Conservation (phyloP, 2,329 filamentous ascomycete genomes). For the Colletotrichum falcatum region DNA sequence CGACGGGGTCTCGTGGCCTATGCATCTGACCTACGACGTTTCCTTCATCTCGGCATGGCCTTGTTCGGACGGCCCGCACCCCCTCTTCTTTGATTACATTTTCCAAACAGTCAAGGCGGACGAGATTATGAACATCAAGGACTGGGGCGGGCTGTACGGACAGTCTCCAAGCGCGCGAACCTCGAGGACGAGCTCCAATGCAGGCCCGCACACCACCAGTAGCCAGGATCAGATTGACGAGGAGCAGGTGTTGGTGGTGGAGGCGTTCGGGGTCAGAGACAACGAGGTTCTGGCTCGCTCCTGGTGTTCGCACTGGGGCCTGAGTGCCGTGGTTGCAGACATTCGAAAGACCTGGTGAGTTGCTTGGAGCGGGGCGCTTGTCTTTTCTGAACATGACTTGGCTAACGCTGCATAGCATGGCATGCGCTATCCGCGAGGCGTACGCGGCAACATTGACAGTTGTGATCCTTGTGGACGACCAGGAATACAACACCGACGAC, state of each 20-base stretch:
- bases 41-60: constrained; percentile 75
- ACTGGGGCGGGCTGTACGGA: constrained; percentile 69
- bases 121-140: constrained; percentile 72
- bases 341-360: constrained; percentile 74
- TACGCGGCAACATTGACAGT: constrained; percentile 80
- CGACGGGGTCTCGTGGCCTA: constrained; percentile 71
- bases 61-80: constrained; percentile 73
- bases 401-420: constrained; percentile 62
- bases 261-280: constrained; percentile 78
- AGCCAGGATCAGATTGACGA: constrained; percentile 61
- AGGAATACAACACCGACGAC: constrained; percentile 34
- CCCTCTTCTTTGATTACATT: constrained; percentile 78
- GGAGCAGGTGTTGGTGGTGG: constrained; percentile 77
- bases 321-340: constrained; percentile 78
- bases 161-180: constrained; percentile 46
- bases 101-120: constrained; percentile 71
- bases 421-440: constrained; percentile 80
- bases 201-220: constrained; percentile 43
- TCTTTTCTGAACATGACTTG: neutral
- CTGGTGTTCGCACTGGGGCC: constrained; percentile 82
- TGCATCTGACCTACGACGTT: constrained; percentile 73
- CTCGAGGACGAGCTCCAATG: constrained; percentile 50
- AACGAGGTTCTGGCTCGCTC: constrained; percentile 82
- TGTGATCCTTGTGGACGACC: constrained; percentile 73
- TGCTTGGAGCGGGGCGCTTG: neutral